These are phyloP conservation scores for Pistacia integerrima DNA, from an alignment of 345 rosid species.

Conservation along the genomic window DNA sequence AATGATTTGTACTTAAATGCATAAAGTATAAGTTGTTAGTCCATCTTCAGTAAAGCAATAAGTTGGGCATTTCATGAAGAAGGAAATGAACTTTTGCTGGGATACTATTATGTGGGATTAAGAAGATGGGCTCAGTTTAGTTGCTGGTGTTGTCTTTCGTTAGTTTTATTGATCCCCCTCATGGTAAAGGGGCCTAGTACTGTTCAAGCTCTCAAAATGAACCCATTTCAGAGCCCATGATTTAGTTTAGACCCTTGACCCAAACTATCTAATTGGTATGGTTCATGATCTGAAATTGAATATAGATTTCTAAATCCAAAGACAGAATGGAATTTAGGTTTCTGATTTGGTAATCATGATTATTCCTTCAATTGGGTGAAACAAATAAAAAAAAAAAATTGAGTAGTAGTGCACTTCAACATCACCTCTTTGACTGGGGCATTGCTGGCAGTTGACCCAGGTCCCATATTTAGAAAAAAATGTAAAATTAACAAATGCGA, in stretches of 20 bases:
- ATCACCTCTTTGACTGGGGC: constrained; percentile 5
- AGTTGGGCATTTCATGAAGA: neutral
- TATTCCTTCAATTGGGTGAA: neutral
- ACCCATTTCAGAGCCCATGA: neutral
- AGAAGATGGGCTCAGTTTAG: no score
- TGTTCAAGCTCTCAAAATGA: neutral
- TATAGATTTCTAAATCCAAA: neutral
- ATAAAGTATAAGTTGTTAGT: neutral
- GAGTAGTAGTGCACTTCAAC: constrained; percentile 2
- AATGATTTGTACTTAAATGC: neutral
- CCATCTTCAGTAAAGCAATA: neutral
- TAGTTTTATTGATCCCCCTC: no score
- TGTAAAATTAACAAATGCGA: neutral
- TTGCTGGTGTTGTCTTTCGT: no score
- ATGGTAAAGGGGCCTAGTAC: no score
- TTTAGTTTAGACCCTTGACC: neutral
- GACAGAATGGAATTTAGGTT: neutral
- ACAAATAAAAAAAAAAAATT: no score
- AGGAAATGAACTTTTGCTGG: no score
- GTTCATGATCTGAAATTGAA: no score
- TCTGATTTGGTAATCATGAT: neutral
- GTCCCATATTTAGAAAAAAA: neutral
- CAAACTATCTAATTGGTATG: neutral
- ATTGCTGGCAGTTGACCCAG: constrained; percentile 8
- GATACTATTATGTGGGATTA: no score